Base-by-base conservation (phyloP, 306 rosid genomes). In the Quercus suber region DNA sequence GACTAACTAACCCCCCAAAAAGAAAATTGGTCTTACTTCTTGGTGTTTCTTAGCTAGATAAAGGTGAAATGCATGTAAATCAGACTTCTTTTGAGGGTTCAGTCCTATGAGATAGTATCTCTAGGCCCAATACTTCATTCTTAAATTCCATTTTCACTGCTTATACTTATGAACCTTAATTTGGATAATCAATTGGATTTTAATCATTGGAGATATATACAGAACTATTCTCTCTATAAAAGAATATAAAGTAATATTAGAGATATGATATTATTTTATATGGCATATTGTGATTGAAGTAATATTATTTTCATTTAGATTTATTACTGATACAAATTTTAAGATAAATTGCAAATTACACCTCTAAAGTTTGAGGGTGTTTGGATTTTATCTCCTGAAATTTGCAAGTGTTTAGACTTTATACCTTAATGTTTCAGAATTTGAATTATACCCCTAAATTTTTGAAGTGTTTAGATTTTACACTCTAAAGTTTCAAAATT, bases 401-500 rank as follows among this genome's bases (percentile, higher is more conserved):
- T 41, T 41, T 41, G 1, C 12, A 41, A 41, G 45, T 41, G 3
- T 41, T 41, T 41, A 41, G 1, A 41, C 3, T 41, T 8, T 41
- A 41, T 41, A 41, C 3, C 3, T 3, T 41, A 41, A 41, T 8
- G 0, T 41, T 41, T 41, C 3, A 41, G 0, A 41, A 41, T 41
- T 41, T 41, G 0, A 1, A 41, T 41, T 41, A 7, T 8, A 41
- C 2, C 11, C 11, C 45, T 41, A 41, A 41, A 41, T 41, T 41
- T 41, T 41, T 0, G 0, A 0, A 0, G 1, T 8, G 3, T 41
- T 41, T 41, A 0, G 11, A 41, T 41, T 41, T 41, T 41, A 41
- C 3, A 41, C 0, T 0, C 1, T 8, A 41, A 41, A 41, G 0
- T 41, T 41, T 41, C 0, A 8, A 0, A 41, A 41, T 41, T 41